These are phyloP conservation scores for Botryotinia convoluta DNA, from an alignment of 2,329 filamentous ascomycete genomes.

Conservation along the genomic window DNA sequence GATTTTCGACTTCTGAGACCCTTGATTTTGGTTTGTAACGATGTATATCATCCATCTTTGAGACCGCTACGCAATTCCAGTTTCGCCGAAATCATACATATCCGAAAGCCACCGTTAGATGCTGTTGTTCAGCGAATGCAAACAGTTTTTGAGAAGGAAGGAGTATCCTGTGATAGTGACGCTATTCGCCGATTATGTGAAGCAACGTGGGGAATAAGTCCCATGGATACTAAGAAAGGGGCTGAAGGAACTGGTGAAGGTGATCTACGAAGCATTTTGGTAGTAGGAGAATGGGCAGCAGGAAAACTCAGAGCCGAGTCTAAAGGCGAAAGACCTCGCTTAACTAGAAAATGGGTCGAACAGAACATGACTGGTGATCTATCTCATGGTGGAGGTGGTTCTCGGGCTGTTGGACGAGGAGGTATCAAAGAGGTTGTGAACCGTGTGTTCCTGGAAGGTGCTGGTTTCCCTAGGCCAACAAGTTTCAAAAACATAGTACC, in stretches of 20 bases:
- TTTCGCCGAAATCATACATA: constrained; percentile 85
- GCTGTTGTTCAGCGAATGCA: constrained; percentile 81
- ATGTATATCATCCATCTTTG: constrained; percentile 88
- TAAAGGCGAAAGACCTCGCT: constrained; percentile 42
- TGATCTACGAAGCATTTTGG: constrained; percentile 79
- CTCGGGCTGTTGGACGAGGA: constrained; percentile 69
- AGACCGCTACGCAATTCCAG: constrained; percentile 80
- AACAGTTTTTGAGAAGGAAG: constrained; percentile 82
- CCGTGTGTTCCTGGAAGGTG: constrained; percentile 76
- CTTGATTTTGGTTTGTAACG: constrained; percentile 93
- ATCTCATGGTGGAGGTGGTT: constrained; percentile 66
- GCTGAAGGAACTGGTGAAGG: constrained; percentile 67
- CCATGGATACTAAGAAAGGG: constrained; percentile 66
- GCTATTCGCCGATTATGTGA: constrained; percentile 83
- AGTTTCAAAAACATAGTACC: constrained; percentile 26
- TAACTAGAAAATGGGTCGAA: constrained; percentile 78
- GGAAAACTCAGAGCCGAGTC: constrained; percentile 58
- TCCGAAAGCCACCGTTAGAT: constrained; percentile 84
- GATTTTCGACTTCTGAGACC: constrained; percentile 84
- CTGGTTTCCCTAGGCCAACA: constrained; percentile 57
- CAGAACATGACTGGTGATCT: constrained; percentile 66
- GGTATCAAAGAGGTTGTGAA: constrained; percentile 71
- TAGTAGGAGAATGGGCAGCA: constrained; percentile 84
- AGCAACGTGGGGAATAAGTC: constrained; percentile 75
- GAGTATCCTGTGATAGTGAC: constrained; percentile 83